A percentile compares a stretch with the other conserved stretches of the same genome.
phyloP scores from a whole-genome alignment of 805 yeast genomes.

The Komagataella pseudopastoris region DNA sequence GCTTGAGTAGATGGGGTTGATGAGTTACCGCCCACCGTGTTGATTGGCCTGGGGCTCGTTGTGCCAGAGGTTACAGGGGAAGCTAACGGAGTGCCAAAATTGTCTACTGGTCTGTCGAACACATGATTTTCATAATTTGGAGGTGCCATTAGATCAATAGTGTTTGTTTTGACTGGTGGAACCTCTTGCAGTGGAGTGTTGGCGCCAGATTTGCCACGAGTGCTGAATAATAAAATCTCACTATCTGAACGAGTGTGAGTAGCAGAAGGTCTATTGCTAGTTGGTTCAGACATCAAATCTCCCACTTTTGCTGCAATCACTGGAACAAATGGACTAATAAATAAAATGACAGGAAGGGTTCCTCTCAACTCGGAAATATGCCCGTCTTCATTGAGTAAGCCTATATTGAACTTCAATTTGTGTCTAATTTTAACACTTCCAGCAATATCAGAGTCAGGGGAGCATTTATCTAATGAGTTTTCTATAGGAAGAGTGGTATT shows the following conservation, averaged over 20 bases:
- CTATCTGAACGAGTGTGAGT: background rate
- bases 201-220: background rate
- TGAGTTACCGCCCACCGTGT: slow-evolving; percentile 2
- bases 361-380: slow-evolving; percentile 89
- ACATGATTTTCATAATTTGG: slow-evolving; percentile 76
- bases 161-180: slow-evolving; percentile 14
- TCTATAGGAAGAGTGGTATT: slow-evolving; percentile 53
- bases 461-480: slow-evolving; percentile 54
- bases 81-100: slow-evolving; percentile 9
- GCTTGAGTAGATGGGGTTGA: slow-evolving; percentile 5
- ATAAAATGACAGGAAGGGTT: slow-evolving; percentile 56
- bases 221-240: background rate
- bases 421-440: slow-evolving; percentile 74
- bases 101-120: slow-evolving; percentile 49
- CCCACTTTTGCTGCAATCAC: slow-evolving; percentile 27
- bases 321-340: slow-evolving; percentile 61
- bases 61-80: slow-evolving; percentile 25
- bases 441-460: slow-evolving; percentile 76
- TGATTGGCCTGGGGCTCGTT: slow-evolving; percentile 4
- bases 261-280: background rate
- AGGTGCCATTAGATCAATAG: slow-evolving; percentile 54
- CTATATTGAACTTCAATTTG: slow-evolving; percentile 70
- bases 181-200: background rate
- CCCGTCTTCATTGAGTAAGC: slow-evolving; percentile 78
- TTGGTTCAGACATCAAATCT: background rate